phyloP scores from a whole-genome alignment of 306 rosid species.

The Lotus japonicus region DNA sequence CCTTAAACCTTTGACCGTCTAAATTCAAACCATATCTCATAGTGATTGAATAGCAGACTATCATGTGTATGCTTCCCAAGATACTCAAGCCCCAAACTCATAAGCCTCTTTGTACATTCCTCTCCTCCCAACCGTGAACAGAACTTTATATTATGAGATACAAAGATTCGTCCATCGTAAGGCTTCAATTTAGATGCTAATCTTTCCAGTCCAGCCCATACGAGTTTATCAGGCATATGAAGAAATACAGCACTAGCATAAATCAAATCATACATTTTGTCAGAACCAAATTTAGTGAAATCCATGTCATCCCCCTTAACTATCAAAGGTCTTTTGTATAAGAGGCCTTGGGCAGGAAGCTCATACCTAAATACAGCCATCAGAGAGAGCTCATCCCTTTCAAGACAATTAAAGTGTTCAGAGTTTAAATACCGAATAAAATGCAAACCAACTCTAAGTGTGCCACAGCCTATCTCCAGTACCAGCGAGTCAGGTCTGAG shows the following conservation, averaged over 20 bases:
- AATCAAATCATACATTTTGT: slow-evolving; percentile 53
- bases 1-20: slow-evolving; percentile 45
- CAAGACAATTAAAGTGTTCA: slow-evolving; percentile 72
- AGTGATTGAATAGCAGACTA: slow-evolving; percentile 84
- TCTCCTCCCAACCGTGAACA: slow-evolving; percentile 81
- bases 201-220: slow-evolving; percentile 75
- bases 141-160: slow-evolving; percentile 83
- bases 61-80: slow-evolving; percentile 77
- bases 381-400: slow-evolving; percentile 83
- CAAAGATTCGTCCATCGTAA: slow-evolving; percentile 67
- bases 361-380: slow-evolving; percentile 88
- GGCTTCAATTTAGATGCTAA: slow-evolving; percentile 61
- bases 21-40: slow-evolving; percentile 87
- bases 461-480: slow-evolving; percentile 91
- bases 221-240: slow-evolving; percentile 89
- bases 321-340: slow-evolving; percentile 72
- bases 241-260: slow-evolving; percentile 96
- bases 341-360: slow-evolving; percentile 90
- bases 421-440: slow-evolving; percentile 70
- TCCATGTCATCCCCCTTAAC: slow-evolving; percentile 84
- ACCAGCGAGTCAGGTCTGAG: slow-evolving; percentile 54
- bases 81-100: slow-evolving; percentile 69
- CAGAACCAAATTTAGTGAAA: slow-evolving; percentile 54
- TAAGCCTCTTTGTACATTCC: slow-evolving; percentile 69
- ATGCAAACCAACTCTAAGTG: slow-evolving; percentile 90